Base-by-base conservation (phyloP, 2,329 filamentous ascomycete species). In the Fusarium compactum region DNA sequence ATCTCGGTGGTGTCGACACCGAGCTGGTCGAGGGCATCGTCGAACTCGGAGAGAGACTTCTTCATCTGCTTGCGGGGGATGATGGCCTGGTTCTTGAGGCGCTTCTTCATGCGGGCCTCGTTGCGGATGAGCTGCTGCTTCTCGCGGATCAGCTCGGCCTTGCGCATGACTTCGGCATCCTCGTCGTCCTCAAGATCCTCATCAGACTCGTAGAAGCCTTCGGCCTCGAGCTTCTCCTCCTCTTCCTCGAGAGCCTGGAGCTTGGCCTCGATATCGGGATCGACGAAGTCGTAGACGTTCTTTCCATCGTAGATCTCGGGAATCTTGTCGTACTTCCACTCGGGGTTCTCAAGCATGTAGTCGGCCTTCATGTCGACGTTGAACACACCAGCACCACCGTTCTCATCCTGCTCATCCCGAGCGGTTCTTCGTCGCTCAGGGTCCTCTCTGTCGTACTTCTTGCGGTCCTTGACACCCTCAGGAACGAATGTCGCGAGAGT, bases 221-320 rank as follows among this genome's bases (percentile, higher is more conserved):
- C 93, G 10, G 90, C 91, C 81, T 98, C 92, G 16, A 98, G 89
- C 76, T 91, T 91, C 83, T 97, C 95, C 81, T 99, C 96, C 79
- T 99, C 97, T 69, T 95, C 95, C 81, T 99, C 96, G 34, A 99
- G 87, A 59, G 94, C 94, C 54, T 91, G 91, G 52, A 99, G 88
- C 85, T 97, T 98, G 73, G 90, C 88, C 77, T 97, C 96, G 78
- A 99, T 99, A 59, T 99, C 97, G 2, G 95, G 95, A 77, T 98
- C 96, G 77, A 99, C 90, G 81, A 93, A 99, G 82, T 99, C 96
- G 83, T 95, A 96, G 62, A 99, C 93, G 80, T 99, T 99, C 87
- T 95, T 95, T 81, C 96, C 96, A 78, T 98, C 91, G 81, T 95
- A 92, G 51, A 98, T 87, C 82, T 99, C 96, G 32, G 96, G 96